Evolutionary conservation across 1,284 basidiomycete genomes (phyloP).

Genomic region (Neonothopanus nambi): DNA sequence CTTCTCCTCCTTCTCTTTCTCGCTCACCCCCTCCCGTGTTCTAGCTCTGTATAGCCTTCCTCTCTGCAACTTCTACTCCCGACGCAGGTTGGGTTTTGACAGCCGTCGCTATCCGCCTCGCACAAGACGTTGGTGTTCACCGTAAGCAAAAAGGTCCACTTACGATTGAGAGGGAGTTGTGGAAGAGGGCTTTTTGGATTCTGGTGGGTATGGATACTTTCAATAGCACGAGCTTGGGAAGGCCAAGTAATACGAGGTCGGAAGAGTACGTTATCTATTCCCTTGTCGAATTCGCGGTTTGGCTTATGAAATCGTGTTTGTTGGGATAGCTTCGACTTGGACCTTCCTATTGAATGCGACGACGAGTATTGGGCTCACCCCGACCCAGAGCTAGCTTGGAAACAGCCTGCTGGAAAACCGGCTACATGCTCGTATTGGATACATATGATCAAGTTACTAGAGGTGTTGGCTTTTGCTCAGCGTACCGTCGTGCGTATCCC

Average conservation of each 20-base stretch:
- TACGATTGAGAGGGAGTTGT: conserved; percentile 56
- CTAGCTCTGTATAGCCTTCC: conserved; percentile 37
- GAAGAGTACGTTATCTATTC: not conserved
- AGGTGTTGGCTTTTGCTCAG: conserved; percentile 10
- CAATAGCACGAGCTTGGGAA: too few relatives aligned
- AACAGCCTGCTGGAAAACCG: conserved; percentile 14
- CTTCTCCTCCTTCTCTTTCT: not conserved
- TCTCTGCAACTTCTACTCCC: conserved; percentile 48
- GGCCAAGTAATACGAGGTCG: not conserved
- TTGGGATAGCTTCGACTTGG: conserved; percentile 11
- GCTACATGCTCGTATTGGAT: conserved; percentile 6
- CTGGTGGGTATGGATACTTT: conserved; percentile 32
- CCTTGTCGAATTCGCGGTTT: conserved; percentile 49
- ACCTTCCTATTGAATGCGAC: conserved; percentile 13
- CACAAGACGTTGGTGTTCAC: conserved; percentile 31
- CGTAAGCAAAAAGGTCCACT: not conserved
- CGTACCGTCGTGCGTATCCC: conserved; percentile 6
- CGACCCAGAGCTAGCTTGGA: conserved; percentile 6
- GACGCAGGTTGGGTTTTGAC: conserved; percentile 55
- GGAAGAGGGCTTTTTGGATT: conserved; percentile 71
- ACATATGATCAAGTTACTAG: not conserved
- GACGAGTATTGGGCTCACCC: conserved; percentile 15
- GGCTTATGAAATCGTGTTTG: conserved; percentile 29
- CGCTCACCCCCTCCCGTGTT: too few relatives aligned
- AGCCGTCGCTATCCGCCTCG: conserved; percentile 54